These are phyloP conservation scores for Lanmaoa pseudosensibilis DNA, from an alignment of 768 basidiomycete species.

Conservation along the genomic window DNA sequence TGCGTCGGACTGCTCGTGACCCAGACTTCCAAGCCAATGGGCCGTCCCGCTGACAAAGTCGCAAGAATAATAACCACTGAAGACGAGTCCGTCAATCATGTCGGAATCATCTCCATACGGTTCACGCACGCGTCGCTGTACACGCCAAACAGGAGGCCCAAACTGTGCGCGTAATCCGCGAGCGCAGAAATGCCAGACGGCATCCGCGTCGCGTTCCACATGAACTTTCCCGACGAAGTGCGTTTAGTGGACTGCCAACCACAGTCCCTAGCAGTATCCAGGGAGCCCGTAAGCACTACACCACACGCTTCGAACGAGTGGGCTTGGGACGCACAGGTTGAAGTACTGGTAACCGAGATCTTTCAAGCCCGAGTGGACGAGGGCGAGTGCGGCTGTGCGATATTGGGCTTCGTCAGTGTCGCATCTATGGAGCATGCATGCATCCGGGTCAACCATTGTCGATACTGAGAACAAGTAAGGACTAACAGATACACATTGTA, in stretches of 20 bases:
- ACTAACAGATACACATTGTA: conserved; percentile 16
- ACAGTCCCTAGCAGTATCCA: conserved; percentile 7
- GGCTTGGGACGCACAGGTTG: conserved; percentile 1
- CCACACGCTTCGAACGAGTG: not conserved
- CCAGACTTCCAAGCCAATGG: conserved; percentile 9
- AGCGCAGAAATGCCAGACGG: conserved; percentile 14
- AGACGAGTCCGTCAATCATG: not conserved
- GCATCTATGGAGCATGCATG: conserved; percentile 1
- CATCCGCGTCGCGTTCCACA: conserved; percentile 10
- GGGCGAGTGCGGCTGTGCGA: conserved; percentile 4
- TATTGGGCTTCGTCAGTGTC: conserved; percentile 5
- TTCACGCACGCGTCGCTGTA: conserved; percentile 15
- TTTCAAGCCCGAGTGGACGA: conserved; percentile 1
- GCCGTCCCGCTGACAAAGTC: not conserved
- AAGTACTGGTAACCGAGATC: conserved; percentile 9
- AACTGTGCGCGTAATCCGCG: conserved; percentile 7
- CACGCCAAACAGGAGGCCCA: conserved; percentile 11
- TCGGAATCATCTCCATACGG: not conserved
- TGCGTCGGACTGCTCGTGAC: conserved; percentile 9
- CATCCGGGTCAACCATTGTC: not conserved
- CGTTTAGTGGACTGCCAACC: conserved; percentile 13
- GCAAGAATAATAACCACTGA: conserved; percentile 13
- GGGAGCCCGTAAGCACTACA: not conserved
- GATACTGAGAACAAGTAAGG: not conserved
- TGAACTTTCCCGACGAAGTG: conserved; percentile 1